Percentiles rank a stretch among this genome's conserved stretches.
These are phyloP conservation scores for Poa annua DNA, from an alignment of 176 grass and related monocot species.

Conservation along the genomic window DNA sequence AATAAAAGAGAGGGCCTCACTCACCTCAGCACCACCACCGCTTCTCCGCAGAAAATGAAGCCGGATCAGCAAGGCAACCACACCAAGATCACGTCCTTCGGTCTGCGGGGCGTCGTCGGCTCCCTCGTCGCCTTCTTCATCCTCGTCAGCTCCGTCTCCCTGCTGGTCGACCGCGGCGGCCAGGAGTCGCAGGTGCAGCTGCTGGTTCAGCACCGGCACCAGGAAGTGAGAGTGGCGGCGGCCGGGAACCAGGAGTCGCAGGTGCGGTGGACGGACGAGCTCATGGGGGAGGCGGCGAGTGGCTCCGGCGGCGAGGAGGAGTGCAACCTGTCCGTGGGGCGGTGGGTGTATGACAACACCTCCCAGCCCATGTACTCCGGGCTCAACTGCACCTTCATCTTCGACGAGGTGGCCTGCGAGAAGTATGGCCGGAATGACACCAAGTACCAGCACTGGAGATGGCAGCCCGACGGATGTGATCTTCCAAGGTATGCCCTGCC, in stretches of 20 bases:
- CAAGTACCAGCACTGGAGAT: slow-evolving; percentile 93
- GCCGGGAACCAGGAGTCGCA: neutral
- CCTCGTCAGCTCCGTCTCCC: slow-evolving; percentile 45
- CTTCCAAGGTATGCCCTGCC: slow-evolving; percentile 60
- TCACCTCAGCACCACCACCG: slow-evolving; percentile 9
- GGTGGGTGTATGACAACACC: slow-evolving; percentile 72
- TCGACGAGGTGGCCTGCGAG: slow-evolving; percentile 75
- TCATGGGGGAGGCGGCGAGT: neutral
- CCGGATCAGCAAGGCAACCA: neutral
- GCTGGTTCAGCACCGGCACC: slow-evolving; percentile 18
- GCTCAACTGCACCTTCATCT: slow-evolving; percentile 66
- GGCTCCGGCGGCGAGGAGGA: slow-evolving; percentile 20
- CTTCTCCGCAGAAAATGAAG: slow-evolving; percentile 35
- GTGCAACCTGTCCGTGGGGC: slow-evolving; percentile 60
- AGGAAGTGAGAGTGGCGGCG: slow-evolving; percentile 27
- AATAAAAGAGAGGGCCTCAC: slow-evolving; percentile 25
- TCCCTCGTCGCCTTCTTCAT: slow-evolving; percentile 73
- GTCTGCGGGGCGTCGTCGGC: slow-evolving; percentile 47
- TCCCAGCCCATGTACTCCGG: slow-evolving; percentile 67
- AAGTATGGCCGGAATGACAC: slow-evolving; percentile 74
- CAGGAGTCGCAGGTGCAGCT: slow-evolving; percentile 43
- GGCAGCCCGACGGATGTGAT: slow-evolving; percentile 83
- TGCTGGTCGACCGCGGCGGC: slow-evolving; percentile 52
- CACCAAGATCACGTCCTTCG: slow-evolving; percentile 49
- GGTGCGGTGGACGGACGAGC: slow-evolving; percentile 24